These are phyloP conservation scores for Fomitopsis pinicola DNA, from an alignment of 1,284 basidiomycete genomes.

Conservation along the genomic window DNA sequence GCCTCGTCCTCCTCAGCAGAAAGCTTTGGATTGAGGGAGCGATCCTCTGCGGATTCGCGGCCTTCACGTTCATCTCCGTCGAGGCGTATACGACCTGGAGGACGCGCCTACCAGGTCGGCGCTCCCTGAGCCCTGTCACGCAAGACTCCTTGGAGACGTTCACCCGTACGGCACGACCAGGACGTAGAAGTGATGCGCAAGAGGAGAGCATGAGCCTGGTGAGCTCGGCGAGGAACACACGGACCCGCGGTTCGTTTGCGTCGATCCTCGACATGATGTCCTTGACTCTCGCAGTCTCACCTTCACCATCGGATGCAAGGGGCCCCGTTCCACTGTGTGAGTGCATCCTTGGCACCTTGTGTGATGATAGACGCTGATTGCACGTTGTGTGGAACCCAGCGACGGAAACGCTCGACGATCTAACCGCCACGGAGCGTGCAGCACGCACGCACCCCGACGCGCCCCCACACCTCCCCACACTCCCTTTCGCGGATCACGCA, in stretches of 20 bases:
- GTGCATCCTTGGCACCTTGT: constrained; percentile 22
- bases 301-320: constrained; percentile 48
- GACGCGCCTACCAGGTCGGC: constrained; percentile 42
- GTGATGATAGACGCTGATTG: constrained; percentile 1
- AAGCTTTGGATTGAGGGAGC: constrained; percentile 69
- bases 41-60: constrained; percentile 51
- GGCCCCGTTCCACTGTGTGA: constrained; percentile 65
- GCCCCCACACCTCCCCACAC: constrained; percentile 64
- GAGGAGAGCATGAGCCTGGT: constrained; percentile 50
- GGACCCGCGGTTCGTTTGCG: constrained; percentile 64
- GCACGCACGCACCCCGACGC: constrained; percentile 75
- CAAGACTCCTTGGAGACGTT: constrained; percentile 56
- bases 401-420: constrained; percentile 74
- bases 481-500: constrained; percentile 68
- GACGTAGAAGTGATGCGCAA: constrained; percentile 33
- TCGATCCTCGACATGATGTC: constrained; percentile 80
- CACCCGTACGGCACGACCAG: constrained; percentile 35
- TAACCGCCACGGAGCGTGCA: constrained; percentile 71
- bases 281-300: constrained; percentile 66
- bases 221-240: constrained; percentile 40
- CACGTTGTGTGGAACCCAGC: constrained; percentile 29
- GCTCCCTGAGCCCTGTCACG: constrained; percentile 51
- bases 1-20: constrained; percentile 65
- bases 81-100: constrained; percentile 52
- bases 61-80: constrained; percentile 50